phyloP scores from a whole-genome alignment of 176 grass and related monocot genomes.

The Oryza nivara region DNA sequence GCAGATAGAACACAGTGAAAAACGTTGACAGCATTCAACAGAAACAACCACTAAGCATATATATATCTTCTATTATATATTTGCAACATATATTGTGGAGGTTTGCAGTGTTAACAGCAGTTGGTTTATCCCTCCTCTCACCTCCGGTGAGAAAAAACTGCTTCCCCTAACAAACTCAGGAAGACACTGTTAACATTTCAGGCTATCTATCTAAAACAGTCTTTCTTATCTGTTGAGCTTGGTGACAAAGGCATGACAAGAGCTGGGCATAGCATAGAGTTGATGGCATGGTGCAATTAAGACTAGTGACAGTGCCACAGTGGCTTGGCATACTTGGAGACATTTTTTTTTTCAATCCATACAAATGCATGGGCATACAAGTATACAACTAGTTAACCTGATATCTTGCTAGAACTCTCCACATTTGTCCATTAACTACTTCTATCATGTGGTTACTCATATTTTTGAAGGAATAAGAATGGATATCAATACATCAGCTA shows the following conservation, averaged over 20 bases:
- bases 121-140: not conserved
- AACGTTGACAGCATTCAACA: not conserved
- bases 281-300: not conserved
- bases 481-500: conserved; percentile 16
- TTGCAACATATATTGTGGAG: too few relatives aligned
- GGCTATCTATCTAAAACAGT: not conserved
- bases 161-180: not conserved
- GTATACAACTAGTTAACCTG: not conserved
- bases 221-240: not conserved
- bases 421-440: not conserved
- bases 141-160: not conserved
- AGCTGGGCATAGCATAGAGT: not conserved
- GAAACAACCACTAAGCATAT: not conserved
- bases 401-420: not conserved
- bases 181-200: not conserved
- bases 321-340: not conserved
- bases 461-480: not conserved
- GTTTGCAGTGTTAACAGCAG: too few relatives aligned
- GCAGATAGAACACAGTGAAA: not conserved
- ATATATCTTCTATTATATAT: not conserved
- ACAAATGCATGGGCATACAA: not conserved
- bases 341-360: not conserved
- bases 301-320: not conserved
- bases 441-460: not conserved
- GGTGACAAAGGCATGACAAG: not conserved